Conservation (phyloP, 106 monocot genomes). For the Dendrobium chrysotoxum region DNA sequence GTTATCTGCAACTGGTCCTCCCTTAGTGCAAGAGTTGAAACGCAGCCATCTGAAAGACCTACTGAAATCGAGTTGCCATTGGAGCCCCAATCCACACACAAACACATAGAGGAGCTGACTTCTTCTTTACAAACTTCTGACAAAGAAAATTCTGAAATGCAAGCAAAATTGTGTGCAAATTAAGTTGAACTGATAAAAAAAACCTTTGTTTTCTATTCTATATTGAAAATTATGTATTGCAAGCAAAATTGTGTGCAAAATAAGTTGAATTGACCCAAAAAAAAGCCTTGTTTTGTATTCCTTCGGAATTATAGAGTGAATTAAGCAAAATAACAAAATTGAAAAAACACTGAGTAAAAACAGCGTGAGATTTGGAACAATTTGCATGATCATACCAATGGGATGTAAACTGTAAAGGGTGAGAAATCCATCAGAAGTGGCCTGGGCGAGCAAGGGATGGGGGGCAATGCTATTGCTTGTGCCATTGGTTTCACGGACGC, state of each 20-base stretch:
- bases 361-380: background rate
- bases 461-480: background rate
- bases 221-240: conserved; percentile 24
- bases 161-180: background rate
- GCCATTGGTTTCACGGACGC: background rate
- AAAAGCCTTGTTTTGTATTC: background rate
- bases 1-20: conserved; percentile 41
- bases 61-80: conserved; percentile 32
- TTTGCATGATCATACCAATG: background rate
- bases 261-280: background rate
- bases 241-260: background rate
- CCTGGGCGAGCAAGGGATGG: conserved; percentile 61
- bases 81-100: conserved; percentile 73
- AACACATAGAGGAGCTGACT: conserved; percentile 69
- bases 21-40: conserved; percentile 35
- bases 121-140: conserved; percentile 35
- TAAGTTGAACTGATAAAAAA: background rate
- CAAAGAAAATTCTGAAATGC: conserved; percentile 38
- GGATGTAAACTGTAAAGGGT: conserved; percentile 30
- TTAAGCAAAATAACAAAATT: background rate
- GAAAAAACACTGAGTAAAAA: too few relatives aligned
- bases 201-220: too few relatives aligned
- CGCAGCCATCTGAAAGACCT: conserved; percentile 77
- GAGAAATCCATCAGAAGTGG: conserved; percentile 65
- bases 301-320: background rate